Conservation (phyloP, 2,329 filamentous ascomycete species). For the Ploettnerulaceae sp. region DNA sequence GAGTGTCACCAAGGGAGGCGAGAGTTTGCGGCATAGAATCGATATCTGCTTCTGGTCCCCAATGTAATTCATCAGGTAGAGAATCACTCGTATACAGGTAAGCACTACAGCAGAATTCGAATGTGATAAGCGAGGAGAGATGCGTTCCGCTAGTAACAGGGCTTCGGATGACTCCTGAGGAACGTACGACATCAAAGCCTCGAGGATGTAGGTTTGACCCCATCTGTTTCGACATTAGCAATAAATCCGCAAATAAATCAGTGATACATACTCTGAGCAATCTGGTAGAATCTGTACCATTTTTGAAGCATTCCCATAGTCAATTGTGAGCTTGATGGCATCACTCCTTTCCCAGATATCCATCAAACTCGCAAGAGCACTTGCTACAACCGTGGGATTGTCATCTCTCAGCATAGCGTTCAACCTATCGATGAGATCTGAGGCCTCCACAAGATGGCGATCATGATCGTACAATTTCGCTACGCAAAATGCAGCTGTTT, state of each 20-base stretch:
- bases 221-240: constrained; percentile 53
- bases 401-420: constrained; percentile 90
- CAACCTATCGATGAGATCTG: constrained; percentile 85
- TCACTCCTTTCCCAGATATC: constrained; percentile 99
- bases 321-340: constrained; percentile 95
- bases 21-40: constrained; percentile 84
- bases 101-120: constrained; percentile 95
- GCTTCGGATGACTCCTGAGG: constrained; percentile 89
- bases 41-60: constrained; percentile 84
- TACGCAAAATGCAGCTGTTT: constrained; percentile 93
- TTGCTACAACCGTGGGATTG: constrained; percentile 95
- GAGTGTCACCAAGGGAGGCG: constrained; percentile 88
- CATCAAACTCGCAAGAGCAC: constrained; percentile 83
- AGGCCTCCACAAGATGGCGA: constrained; percentile 79
- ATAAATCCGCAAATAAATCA: neutral
- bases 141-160: constrained; percentile 82
- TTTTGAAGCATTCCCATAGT: constrained; percentile 95
- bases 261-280: constrained; percentile 76
- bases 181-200: constrained; percentile 96
- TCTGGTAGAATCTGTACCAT: constrained; percentile 95
- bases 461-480: constrained; percentile 98
- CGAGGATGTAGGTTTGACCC: constrained; percentile 97
- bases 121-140: constrained; percentile 91
- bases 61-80: constrained; percentile 99
- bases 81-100: constrained; percentile 90